phyloP scores from a whole-genome alignment of 257 asterid genomes.

The Solanum clarkiae region DNA sequence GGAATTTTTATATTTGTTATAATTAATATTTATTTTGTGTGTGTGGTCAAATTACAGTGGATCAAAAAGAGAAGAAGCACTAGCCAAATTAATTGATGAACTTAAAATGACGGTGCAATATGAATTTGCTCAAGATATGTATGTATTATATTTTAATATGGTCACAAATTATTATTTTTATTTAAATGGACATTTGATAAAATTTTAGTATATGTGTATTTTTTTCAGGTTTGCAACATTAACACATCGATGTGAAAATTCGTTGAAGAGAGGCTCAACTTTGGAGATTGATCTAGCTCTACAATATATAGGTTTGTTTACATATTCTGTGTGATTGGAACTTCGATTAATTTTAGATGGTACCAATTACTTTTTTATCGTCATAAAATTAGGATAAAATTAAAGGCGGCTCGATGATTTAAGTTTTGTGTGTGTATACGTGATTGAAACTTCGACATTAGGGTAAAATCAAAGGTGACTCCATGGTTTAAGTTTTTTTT shows the following conservation, averaged over 20 bases:
- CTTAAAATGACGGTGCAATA: not conserved
- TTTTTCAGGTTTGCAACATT: not conserved
- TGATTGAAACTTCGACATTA: too few species aligned
- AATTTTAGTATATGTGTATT: not conserved
- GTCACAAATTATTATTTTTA: too few species aligned
- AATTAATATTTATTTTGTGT: not conserved
- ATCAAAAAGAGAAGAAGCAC: not conserved
- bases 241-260: slow-evolving; percentile 15
- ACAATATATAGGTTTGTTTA: slow-evolving; percentile 14
- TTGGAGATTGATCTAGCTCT: slow-evolving; percentile 24
- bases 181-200: too few species aligned
- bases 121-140: not conserved
- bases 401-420: too few species aligned
- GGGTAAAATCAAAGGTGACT: too few species aligned
- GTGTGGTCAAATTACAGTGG: not conserved
- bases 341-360: too few species aligned
- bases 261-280: slow-evolving; percentile 15
- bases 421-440: too few species aligned
- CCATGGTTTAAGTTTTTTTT: too few species aligned
- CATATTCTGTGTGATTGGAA: not conserved
- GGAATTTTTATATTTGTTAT: not conserved
- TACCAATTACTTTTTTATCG: too few species aligned
- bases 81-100: not conserved
- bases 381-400: too few species aligned
- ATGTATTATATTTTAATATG: not conserved